These are phyloP conservation scores for Pythium monospermum DNA, from an alignment of 352 stramenopile genomes.

Conservation along the genomic window DNA sequence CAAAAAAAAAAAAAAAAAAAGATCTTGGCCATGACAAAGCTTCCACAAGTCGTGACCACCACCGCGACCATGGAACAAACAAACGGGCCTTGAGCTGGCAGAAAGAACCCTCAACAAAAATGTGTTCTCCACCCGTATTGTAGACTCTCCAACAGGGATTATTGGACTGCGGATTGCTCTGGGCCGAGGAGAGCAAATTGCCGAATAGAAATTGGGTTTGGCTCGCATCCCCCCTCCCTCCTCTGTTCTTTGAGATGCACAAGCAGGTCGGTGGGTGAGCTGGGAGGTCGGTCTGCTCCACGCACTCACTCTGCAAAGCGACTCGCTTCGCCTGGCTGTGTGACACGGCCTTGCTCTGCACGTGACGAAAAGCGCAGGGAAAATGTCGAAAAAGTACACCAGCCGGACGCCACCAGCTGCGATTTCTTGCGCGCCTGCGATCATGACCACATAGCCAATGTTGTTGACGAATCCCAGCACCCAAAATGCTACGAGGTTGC, in stretches of 20 bases:
- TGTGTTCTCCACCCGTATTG: no score
- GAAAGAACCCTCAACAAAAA: no score
- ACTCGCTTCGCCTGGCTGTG: slow-evolving; percentile 9
- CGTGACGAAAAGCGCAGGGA: slow-evolving; percentile 83
- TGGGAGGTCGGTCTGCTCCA: slow-evolving; percentile 17
- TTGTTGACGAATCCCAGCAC: slow-evolving; percentile 93
- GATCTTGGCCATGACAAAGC: no score
- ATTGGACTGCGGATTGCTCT: slow-evolving; percentile 10
- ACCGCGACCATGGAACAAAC: no score
- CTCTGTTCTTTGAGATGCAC: slow-evolving; percentile 1
- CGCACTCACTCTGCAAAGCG: slow-evolving; percentile 5
- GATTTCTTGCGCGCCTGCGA: slow-evolving; percentile 92
- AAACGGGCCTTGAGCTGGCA: no score
- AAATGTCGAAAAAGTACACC: slow-evolving; percentile 91
- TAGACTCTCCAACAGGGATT: no score
- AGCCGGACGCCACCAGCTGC: slow-evolving; percentile 84
- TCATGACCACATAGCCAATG: slow-evolving; percentile 93
- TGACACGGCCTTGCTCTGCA: slow-evolving; percentile 12
- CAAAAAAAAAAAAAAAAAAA: no score
- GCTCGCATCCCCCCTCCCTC: slow-evolving; percentile 9
- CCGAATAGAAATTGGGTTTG: slow-evolving; percentile 16
- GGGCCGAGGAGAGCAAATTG: slow-evolving; percentile 19
- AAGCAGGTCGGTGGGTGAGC: slow-evolving; percentile 5
- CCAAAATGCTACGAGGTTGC: slow-evolving; percentile 87
- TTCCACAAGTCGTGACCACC: no score